Conservation (phyloP, 169 alveolate species). For the Eimeria praecox region DNA sequence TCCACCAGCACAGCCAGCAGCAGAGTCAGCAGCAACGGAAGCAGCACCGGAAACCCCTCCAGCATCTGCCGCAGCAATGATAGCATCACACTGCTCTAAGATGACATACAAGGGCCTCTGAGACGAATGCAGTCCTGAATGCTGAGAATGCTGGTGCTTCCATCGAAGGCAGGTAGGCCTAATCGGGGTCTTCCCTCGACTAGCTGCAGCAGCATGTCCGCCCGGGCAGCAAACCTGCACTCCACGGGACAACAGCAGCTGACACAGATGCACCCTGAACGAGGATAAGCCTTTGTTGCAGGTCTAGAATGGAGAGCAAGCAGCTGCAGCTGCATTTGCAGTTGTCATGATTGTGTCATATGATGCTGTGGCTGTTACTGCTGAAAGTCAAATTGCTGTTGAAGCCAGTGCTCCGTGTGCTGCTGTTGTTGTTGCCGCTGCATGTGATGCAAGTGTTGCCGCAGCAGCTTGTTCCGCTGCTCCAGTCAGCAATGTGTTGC, state of each 20-base stretch:
- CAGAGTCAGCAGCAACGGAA: background rate
- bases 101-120: conserved; percentile 9
- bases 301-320: background rate
- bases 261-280: background rate
- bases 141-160: background rate
- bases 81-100: background rate
- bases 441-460: background rate
- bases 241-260: background rate
- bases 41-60: background rate
- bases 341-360: background rate
- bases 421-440: background rate
- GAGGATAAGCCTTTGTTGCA: background rate
- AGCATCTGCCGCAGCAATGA: background rate
- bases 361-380: background rate
- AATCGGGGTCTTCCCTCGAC: conserved; percentile 22
- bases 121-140: conserved; percentile 46
- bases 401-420: background rate
- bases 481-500: background rate
- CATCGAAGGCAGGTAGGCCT: conserved; percentile 48
- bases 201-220: conserved; percentile 28
- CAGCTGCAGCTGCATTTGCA: background rate
- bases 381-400: background rate
- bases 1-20: background rate
- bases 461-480: conserved; percentile 7
- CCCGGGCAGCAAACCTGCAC: conserved; percentile 67